Evolutionary conservation across 192 early-diverging fungal genomes (phyloP).

Genomic region (Thamnidium elegans): DNA sequence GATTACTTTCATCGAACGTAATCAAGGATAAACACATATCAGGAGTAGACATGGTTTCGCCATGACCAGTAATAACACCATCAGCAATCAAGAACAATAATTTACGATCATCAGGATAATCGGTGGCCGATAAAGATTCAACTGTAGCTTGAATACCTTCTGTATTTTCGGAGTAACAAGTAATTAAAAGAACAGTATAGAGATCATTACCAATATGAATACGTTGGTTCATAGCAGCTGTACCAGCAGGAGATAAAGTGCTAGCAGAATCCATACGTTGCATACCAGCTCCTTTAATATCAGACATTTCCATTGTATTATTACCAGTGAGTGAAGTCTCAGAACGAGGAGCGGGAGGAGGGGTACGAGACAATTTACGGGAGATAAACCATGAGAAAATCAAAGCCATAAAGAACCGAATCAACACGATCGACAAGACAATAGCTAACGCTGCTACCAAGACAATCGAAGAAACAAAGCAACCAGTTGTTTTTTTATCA

Average conservation of each 20-base stretch:
- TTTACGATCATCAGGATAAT: conserved; percentile 88
- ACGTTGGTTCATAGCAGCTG: conserved; percentile 16
- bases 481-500: conserved; percentile 73
- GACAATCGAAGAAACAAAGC: conserved; percentile 64
- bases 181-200: conserved; percentile 79
- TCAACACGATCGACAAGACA: conserved; percentile 60
- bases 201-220: conserved; percentile 59
- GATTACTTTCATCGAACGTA: conserved; percentile 44
- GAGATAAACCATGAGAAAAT: conserved; percentile 77
- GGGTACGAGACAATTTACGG: conserved; percentile 41
- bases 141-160: conserved; percentile 78
- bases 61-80: conserved; percentile 87
- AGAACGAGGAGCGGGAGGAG: conserved; percentile 22
- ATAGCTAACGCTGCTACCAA: conserved; percentile 56
- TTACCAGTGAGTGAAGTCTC: background rate
- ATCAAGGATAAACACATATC: conserved; percentile 80
- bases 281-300: conserved; percentile 12
- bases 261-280: conserved; percentile 9
- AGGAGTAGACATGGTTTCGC: conserved; percentile 74
- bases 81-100: conserved; percentile 85
- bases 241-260: background rate
- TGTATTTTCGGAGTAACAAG: conserved; percentile 91
- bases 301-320: conserved; percentile 1
- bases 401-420: conserved; percentile 72
- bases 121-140: conserved; percentile 78